Evolutionary conservation across 2,329 filamentous ascomycete genomes (phyloP).

Genomic region (Ceratocystiopsis sp.): DNA sequence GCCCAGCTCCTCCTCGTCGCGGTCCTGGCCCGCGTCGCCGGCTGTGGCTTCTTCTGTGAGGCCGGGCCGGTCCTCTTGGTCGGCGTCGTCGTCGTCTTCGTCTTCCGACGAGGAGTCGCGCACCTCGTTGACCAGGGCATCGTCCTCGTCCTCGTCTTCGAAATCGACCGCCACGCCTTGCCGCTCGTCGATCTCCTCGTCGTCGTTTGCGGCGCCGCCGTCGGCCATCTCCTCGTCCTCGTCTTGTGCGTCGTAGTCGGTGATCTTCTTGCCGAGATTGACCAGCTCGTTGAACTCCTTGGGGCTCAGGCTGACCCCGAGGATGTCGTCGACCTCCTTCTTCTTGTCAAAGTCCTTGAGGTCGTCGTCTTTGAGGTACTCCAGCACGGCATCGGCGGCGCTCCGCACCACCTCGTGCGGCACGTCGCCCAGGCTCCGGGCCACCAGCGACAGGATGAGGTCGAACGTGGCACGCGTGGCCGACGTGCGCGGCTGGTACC

Average conservation of each 20-base stretch:
- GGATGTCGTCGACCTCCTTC: constrained; percentile 85
- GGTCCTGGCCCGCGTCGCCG: constrained; percentile 29
- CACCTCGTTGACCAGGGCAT: constrained; percentile 65
- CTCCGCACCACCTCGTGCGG: constrained; percentile 82
- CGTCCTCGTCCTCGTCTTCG: constrained; percentile 76
- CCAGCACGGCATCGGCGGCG: constrained; percentile 79
- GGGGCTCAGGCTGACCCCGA: constrained; percentile 64
- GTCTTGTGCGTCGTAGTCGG: constrained; percentile 91
- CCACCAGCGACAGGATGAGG: constrained; percentile 80
- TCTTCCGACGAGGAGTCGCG: constrained; percentile 75
- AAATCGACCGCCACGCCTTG: constrained; percentile 97
- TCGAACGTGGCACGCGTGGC: constrained; percentile 89
- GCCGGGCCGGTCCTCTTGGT: constrained; percentile 40
- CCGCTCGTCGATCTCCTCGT: constrained; percentile 73
- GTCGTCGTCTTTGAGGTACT: constrained; percentile 86
- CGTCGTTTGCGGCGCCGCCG: constrained; percentile 36
- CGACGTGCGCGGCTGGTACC: constrained; percentile 79
- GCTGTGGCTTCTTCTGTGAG: constrained; percentile 33
- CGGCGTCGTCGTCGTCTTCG: constrained; percentile 58
- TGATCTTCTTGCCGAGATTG: constrained; percentile 96
- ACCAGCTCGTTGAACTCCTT: constrained; percentile 96
- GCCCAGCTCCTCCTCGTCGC: constrained; percentile 31
- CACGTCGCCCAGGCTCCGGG: constrained; percentile 78
- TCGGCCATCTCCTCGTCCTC: constrained; percentile 75
- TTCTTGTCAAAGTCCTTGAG: constrained; percentile 98